Conservation (phyloP, 2,329 filamentous ascomycete genomes). For the Penicillium vulpinum region DNA sequence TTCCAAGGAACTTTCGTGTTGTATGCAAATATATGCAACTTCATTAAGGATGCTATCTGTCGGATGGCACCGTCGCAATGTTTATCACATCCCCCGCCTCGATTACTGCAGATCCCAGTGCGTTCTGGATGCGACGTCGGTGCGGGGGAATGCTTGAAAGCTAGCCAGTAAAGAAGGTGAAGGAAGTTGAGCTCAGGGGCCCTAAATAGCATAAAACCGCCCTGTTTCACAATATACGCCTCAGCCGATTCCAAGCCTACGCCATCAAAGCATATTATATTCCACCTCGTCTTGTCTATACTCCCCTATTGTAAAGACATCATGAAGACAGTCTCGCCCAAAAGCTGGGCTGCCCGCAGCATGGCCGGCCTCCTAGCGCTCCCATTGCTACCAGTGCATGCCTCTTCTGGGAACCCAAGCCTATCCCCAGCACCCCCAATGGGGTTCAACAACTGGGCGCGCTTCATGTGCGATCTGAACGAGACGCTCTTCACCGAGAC, state of each 20-base stretch:
- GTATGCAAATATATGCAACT: background rate
- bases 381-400: slow-evolving; percentile 15
- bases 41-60: background rate
- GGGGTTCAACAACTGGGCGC: slow-evolving; percentile 56
- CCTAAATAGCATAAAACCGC: background rate
- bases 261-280: background rate
- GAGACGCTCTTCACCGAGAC: slow-evolving; percentile 51
- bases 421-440: slow-evolving; percentile 48
- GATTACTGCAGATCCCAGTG: slow-evolving; percentile 11
- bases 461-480: slow-evolving; percentile 51
- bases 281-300: background rate
- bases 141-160: slow-evolving; percentile 18
- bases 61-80: slow-evolving; percentile 15
- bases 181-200: background rate
- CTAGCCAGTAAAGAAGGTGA: background rate
- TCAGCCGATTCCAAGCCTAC: background rate
- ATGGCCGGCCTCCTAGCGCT: slow-evolving; percentile 18
- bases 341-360: slow-evolving; percentile 1
- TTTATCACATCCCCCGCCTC: slow-evolving; percentile 11
- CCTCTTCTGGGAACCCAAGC: slow-evolving; percentile 20
- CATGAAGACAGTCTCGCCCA: slow-evolving; percentile 5
- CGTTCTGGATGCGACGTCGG: slow-evolving; percentile 5
- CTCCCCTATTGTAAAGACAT: background rate
- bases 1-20: background rate
- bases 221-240: background rate